These are phyloP conservation scores for Maudiozyma pseudohumilis DNA, from an alignment of 805 yeast genomes.

Conservation along the genomic window DNA sequence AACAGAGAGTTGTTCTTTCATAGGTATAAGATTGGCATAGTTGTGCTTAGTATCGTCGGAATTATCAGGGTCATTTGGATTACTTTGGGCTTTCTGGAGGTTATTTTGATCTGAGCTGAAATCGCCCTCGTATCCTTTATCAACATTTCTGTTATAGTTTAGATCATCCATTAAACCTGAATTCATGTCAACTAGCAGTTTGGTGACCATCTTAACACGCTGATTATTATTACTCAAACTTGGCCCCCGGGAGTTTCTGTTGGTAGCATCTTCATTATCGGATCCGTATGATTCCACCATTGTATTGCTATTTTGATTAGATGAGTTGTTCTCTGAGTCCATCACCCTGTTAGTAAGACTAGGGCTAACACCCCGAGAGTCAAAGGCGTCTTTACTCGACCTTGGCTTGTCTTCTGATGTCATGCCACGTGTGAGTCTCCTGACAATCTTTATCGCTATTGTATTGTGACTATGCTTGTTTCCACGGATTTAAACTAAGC, in stretches of 20 bases:
- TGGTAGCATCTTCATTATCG: not conserved
- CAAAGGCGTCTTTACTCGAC: too few relatives aligned
- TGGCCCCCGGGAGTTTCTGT: not conserved
- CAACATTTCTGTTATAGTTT: slow-evolving; percentile 13
- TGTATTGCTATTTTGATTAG: slow-evolving; percentile 1
- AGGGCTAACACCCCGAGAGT: too few relatives aligned
- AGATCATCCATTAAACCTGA: slow-evolving; percentile 26
- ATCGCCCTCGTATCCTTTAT: not conserved
- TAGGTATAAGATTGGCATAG: slow-evolving; percentile 1
- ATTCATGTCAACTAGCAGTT: slow-evolving; percentile 21
- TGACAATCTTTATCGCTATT: too few relatives aligned
- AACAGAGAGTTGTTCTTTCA: slow-evolving; percentile 1
- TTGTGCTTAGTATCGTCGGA: not conserved
- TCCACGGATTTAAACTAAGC: too few relatives aligned
- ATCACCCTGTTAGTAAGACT: too few relatives aligned
- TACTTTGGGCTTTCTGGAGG: too few relatives aligned
- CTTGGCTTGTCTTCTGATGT: too few relatives aligned
- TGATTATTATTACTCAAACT: slow-evolving; percentile 1
- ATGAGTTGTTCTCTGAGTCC: not conserved
- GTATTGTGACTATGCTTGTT: too few relatives aligned
- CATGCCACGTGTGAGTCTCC: too few relatives aligned
- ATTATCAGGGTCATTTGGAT: not conserved
- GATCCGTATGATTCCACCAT: not conserved
- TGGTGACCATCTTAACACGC: slow-evolving; percentile 16
- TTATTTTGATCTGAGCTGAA: not conserved